Evolutionary conservation across 2,329 filamentous ascomycete species (phyloP), one percentile per base, ranked within the genome.

Genomic region (Fusarium tjaetaba): DNA sequence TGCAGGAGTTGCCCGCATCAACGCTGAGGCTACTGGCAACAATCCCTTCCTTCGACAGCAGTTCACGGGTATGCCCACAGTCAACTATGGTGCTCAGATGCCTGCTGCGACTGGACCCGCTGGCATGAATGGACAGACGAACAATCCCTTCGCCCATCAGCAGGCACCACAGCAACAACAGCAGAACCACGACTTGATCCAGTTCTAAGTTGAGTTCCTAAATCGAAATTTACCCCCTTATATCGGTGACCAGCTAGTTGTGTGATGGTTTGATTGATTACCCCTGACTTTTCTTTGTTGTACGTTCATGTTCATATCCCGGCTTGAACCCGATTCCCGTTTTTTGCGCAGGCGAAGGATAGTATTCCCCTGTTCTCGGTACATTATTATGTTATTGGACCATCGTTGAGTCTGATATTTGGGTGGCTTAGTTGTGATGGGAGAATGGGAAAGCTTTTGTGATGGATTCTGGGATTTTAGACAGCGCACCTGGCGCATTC

Each of bases 11-110:
- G 90, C 90, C 76, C 89, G 89, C 65, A 83, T 98, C 48, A 93
- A 86, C 68, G 81, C 86, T 61, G 86, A 95, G 26, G 94, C 94
- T 2, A 94, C 92, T 4, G 93, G 92, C 38, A 96, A 90, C 85
- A 98, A 98, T 80, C 96, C 96, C 1, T 99, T 98, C 85, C 85
- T 97, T 76, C 90, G 91, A 68, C 90, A 91, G 70, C 94, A 97
- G 80, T 96, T 92, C 78, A 97, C 94, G 0, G 94, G 94, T 43
- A 90, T 92, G 88, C 91, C 91, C 34, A 86, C 85, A 38, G 84
- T 89, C 34, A 87, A 85, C 51, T 92, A 92, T 71, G 84, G 85
- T 22, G 71, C 77, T 36, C 84, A 85, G 67, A 83, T 89, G 73
- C 87, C 88, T 26, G 86, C 87, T 41, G 87, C 87, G 20, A 89